These are phyloP conservation scores for Nigrospora oryzae DNA, from an alignment of 2,329 filamentous ascomycete genomes.

Conservation along the genomic window DNA sequence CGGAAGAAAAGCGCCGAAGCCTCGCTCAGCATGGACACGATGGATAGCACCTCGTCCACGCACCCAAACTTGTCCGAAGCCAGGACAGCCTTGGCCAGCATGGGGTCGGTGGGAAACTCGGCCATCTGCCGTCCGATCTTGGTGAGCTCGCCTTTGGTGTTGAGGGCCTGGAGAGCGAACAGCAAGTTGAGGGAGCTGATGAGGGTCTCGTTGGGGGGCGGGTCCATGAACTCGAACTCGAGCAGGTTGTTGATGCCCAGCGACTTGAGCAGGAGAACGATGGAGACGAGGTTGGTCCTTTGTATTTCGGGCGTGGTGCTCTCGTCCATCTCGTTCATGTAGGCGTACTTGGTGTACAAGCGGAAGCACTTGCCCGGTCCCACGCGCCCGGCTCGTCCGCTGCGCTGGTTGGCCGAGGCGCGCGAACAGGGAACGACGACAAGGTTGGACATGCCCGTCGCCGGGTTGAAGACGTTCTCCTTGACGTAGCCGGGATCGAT, in stretches of 20 bases:
- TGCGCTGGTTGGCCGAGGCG: constrained; percentile 87
- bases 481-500: constrained; percentile 95
- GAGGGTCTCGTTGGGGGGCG: constrained; percentile 80
- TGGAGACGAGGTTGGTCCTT: constrained; percentile 75
- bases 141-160: constrained; percentile 81
- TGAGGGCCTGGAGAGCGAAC: constrained; percentile 83
- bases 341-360: constrained; percentile 87
- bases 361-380: constrained; percentile 89
- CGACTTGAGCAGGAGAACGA: constrained; percentile 80
- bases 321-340: constrained; percentile 91
- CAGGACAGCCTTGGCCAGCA: constrained; percentile 82
- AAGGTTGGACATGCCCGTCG: constrained; percentile 85
- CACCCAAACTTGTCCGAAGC: constrained; percentile 87
- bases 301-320: constrained; percentile 90
- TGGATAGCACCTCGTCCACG: constrained; percentile 83
- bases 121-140: constrained; percentile 91
- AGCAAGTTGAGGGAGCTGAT: constrained; percentile 85
- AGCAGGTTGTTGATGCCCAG: constrained; percentile 88
- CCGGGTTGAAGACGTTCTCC: constrained; percentile 86
- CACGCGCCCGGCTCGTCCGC: constrained; percentile 85
- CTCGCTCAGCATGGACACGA: constrained; percentile 92
- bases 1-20: constrained; percentile 85
- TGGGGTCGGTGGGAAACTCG: constrained; percentile 87
- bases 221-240: constrained; percentile 94
- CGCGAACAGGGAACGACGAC: constrained; percentile 87